Percentiles rank a stretch among this genome's conserved stretches.
phyloP scores from a whole-genome alignment of 2,329 filamentous ascomycete species.

The Pyrenophora teres region DNA sequence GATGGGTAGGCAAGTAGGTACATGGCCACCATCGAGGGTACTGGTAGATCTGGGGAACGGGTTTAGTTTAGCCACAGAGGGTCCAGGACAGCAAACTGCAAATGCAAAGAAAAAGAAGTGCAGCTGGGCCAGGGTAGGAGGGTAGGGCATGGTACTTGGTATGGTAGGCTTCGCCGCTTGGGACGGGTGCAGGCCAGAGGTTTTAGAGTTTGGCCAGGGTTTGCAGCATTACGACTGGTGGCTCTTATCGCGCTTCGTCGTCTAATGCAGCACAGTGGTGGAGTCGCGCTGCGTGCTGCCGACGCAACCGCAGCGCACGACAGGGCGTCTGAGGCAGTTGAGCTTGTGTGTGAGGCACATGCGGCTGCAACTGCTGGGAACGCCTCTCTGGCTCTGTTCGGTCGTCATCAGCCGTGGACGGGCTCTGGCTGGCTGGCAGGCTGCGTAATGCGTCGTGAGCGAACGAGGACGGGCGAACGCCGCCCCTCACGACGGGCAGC shows the following conservation, averaged over 20 bases:
- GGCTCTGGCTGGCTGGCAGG: background rate
- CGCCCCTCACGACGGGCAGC: slow-evolving; percentile 11
- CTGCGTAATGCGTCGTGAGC: slow-evolving; percentile 1
- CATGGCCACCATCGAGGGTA: background rate
- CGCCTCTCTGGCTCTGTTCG: too few relatives aligned
- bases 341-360: background rate
- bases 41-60: slow-evolving; percentile 38
- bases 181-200: background rate
- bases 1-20: background rate
- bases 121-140: slow-evolving; percentile 8
- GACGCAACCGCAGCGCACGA: slow-evolving; percentile 13
- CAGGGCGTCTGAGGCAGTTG: background rate
- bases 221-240: background rate
- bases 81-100: background rate
- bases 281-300: slow-evolving; percentile 5
- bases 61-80: slow-evolving; percentile 14
- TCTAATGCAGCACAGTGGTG: slow-evolving; percentile 7
- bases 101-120: background rate
- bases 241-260: slow-evolving; percentile 31
- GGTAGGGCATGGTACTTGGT: background rate
- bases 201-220: slow-evolving; percentile 11
- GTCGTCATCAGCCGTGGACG: too few relatives aligned
- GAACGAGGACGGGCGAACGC: slow-evolving; percentile 4
- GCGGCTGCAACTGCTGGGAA: background rate
- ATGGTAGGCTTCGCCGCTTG: too few relatives aligned